These are phyloP conservation scores for Psilocybe cubensis DNA, from an alignment of 768 basidiomycete species.

Conservation along the genomic window DNA sequence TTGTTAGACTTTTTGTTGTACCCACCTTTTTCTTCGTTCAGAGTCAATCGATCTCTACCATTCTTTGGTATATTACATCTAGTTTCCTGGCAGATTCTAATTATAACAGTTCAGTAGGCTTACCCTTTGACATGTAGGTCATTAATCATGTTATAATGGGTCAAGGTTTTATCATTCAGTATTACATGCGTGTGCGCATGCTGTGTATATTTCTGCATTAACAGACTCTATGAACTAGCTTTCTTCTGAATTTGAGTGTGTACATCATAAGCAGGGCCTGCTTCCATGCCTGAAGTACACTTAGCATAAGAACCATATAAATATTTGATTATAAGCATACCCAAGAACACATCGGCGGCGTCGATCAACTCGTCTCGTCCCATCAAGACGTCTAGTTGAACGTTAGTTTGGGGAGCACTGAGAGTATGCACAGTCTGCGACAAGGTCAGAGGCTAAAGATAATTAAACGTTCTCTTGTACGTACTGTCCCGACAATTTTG, in stretches of 20 bases:
- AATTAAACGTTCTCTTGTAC: slow-evolving; percentile 25
- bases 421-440: slow-evolving; percentile 69
- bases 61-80: slow-evolving; percentile 5
- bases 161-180: too few species aligned
- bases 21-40: slow-evolving; percentile 19
- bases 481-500: slow-evolving; percentile 77
- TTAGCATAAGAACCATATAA: slow-evolving; percentile 3
- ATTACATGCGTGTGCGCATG: too few species aligned
- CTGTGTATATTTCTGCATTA: neutral
- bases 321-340: slow-evolving; percentile 40
- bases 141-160: too few species aligned
- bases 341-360: slow-evolving; percentile 78
- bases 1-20: slow-evolving; percentile 12
- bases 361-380: slow-evolving; percentile 88
- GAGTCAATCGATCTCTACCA: neutral
- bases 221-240: slow-evolving; percentile 40
- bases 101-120: neutral
- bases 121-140: too few species aligned
- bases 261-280: slow-evolving; percentile 51
- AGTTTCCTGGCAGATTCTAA: neutral
- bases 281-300: slow-evolving; percentile 53
- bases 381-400: slow-evolving; percentile 92
- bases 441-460: neutral
- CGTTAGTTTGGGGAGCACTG: slow-evolving; percentile 67
- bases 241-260: slow-evolving; percentile 74